Base-by-base conservation (phyloP, 768 basidiomycete species). In the Boletus sp. region DNA sequence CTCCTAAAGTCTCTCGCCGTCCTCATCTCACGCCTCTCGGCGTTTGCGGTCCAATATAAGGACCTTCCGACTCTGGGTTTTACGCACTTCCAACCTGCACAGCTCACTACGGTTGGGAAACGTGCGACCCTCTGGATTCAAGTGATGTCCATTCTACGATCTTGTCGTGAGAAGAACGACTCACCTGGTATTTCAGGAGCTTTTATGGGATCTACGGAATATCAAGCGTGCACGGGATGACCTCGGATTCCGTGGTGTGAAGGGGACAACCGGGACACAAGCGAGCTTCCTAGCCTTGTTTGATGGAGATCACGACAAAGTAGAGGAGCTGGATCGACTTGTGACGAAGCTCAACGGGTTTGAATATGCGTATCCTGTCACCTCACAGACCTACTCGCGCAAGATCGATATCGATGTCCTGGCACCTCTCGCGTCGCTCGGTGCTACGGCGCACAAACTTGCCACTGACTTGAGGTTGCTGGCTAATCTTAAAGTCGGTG, bases 201-300 rank as follows among this genome's bases (percentile, higher is more conserved):
- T 99, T 3, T 77, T 98, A 2, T 98, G 95, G 96, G 97, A 99
- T 71, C 76, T 99, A 54, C 80, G 96, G 19, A 98, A 98, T 70
- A 79, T 99, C 66, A 84, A 86, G 68, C 84, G 96, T 30, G 93
- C 90, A 0, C 77, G 92, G 23, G 86, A 91, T 58, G 96, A 98
- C 70, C 72, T 99, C 47, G 96, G 97, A 5, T 98, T 99, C 79
- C 84, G 97, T 51, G 97, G 97, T 43, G 97, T 96, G 48, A 99
- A 99, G 73, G 97, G 97, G n/a, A 98, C 97, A 0, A 99, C 97
- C 0, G 97, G 97, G 9, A 98, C 97, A 0, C 97, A 98, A 71
- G 97, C 92, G 4, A 93, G 90, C 61, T 99, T 98, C 77, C 77
- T 98, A 51, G 78, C 93, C 0, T 76, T 99, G 32, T 98, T 99